Evolutionary conservation across 495 filamentous ascomycete species (phyloP).

Genomic region (Xylaria telfairii): DNA sequence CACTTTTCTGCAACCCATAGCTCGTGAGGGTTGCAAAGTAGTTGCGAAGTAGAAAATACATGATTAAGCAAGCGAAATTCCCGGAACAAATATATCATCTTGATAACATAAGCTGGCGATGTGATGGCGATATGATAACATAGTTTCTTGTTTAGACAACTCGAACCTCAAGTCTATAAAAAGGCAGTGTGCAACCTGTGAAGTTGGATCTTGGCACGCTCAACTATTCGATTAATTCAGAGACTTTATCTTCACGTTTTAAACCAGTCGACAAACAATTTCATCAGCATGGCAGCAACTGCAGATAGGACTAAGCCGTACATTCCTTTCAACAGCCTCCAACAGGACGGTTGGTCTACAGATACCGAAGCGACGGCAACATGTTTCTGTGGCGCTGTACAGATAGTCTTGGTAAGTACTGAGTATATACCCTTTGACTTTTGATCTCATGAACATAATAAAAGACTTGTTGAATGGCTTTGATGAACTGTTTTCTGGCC

Average conservation of each 20-base stretch:
- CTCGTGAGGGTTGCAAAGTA: no score
- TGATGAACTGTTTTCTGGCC: neutral
- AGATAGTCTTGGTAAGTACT: conserved; percentile 55
- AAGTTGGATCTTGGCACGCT: neutral
- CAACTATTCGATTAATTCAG: neutral
- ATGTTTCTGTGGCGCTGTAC: conserved; percentile 62
- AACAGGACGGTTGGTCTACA: conserved; percentile 20
- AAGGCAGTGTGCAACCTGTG: neutral
- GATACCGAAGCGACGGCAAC: conserved; percentile 58
- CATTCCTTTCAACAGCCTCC: conserved; percentile 17
- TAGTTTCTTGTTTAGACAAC: neutral
- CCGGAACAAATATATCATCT: neutral
- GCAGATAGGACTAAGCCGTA: conserved; percentile 14
- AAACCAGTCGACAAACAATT: neutral
- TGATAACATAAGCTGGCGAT: neutral
- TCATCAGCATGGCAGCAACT: conserved; percentile 2
- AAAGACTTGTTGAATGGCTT: conserved; percentile 5
- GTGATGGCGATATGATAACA: neutral
- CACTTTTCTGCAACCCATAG: neutral
- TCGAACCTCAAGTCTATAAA: neutral
- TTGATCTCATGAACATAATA: neutral
- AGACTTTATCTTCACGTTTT: neutral
- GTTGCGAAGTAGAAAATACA: neutral
- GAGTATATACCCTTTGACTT: neutral
- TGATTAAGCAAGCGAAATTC: neutral